Evolutionary conservation across 768 basidiomycete species (phyloP).

Genomic region (Suillus americanus): DNA sequence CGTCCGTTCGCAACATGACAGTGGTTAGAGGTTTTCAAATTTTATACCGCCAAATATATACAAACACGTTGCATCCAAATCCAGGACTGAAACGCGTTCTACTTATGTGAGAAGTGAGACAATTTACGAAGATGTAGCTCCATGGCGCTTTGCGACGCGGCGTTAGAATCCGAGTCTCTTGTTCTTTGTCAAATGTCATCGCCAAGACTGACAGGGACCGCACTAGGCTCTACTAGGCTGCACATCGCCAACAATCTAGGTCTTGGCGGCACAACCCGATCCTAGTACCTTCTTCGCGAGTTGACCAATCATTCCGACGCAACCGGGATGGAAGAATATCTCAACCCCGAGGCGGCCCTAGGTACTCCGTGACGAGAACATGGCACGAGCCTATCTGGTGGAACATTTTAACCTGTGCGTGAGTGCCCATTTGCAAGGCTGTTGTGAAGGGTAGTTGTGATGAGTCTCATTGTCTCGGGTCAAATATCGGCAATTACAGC

Average conservation of each 20-base stretch:
- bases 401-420: not conserved
- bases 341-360: not conserved
- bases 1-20: too few relatives aligned
- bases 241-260: not conserved
- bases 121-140: too few relatives aligned
- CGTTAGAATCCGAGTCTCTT: not conserved
- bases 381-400: not conserved
- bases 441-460: not conserved
- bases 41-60: too few relatives aligned
- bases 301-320: not conserved
- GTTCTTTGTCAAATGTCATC: not conserved
- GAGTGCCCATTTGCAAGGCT: not conserved
- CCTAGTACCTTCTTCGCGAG: too few relatives aligned
- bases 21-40: too few relatives aligned
- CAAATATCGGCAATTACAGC: not conserved
- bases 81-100: too few relatives aligned
- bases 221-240: not conserved
- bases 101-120: not conserved
- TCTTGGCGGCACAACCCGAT: not conserved
- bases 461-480: conserved; percentile 3
- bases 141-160: not conserved
- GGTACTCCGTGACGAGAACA: not conserved
- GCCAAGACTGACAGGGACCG: not conserved
- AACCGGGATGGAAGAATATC: not conserved
- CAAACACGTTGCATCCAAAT: too few relatives aligned